These are phyloP conservation scores for Penicillium goetzii DNA, from an alignment of 495 filamentous ascomycete genomes.

Conservation along the genomic window DNA sequence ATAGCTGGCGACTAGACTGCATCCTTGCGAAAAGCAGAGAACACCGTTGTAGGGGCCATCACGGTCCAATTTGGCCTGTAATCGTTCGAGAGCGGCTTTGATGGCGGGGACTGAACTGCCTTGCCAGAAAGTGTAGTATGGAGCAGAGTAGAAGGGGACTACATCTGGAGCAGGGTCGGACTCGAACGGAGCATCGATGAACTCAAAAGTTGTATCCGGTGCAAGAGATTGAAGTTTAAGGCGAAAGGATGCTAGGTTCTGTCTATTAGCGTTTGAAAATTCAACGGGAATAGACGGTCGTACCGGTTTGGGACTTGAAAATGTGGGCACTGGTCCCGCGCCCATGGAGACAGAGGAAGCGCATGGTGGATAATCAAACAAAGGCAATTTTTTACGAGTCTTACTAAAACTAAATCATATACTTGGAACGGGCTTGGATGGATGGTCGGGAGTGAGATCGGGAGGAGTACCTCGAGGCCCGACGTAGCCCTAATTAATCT, in stretches of 20 bases:
- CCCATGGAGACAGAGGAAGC: not conserved
- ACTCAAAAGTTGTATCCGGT: not conserved
- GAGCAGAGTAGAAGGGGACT: not conserved
- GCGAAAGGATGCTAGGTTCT: not conserved
- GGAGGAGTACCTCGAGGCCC: not conserved
- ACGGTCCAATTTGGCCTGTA: not conserved
- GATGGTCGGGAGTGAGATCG: not conserved
- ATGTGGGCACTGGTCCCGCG: not conserved
- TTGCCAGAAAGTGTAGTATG: conserved; percentile 9
- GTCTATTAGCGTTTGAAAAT: not conserved
- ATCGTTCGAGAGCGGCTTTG: not conserved
- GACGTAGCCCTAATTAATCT: not conserved
- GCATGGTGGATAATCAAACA: not conserved
- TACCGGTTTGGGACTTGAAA: not conserved
- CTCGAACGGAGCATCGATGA: not conserved
- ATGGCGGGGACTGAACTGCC: not conserved
- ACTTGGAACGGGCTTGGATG: not conserved
- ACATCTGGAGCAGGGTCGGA: not conserved
- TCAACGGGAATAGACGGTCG: not conserved
- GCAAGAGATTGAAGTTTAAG: not conserved
- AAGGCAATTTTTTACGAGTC: not conserved
- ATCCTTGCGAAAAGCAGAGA: not conserved
- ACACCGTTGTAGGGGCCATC: not conserved
- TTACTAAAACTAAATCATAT: not conserved
- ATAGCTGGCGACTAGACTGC: not conserved